Evolutionary conservation across 257 asterid species (phyloP), one percentile per base, ranked within the genome.

Genomic region (Fraxinus americana): DNA sequence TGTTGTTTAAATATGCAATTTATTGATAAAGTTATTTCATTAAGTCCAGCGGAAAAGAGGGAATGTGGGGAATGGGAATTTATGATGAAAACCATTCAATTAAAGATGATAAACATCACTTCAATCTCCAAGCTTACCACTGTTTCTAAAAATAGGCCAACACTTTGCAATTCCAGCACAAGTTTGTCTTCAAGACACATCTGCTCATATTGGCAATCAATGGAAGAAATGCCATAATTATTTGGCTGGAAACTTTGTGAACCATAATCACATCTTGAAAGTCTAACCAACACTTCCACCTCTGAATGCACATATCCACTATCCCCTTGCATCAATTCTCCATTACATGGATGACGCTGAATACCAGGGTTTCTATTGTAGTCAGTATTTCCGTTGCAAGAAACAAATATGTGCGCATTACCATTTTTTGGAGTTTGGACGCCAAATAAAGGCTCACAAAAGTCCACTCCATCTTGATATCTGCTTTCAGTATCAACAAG

Each of bases 131-230:
- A 82, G 82, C 96, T 87, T 92, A 96, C 99, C 94, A 92, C 92
- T 13, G 92, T 75, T 81, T 93, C 99, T 82, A 88, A 75, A 82
- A 83, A 77, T 27, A 96, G 85, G 78, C 91, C 99, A 71, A 96
- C 70, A 81, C 97, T 93, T 78, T 88, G 93, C 72, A 96, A 87
- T 86, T 96, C 99, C 74, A 87, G 82, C 76, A 93, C 72, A 82
- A 93, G 90, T 83, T 82, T 92, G 72, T 93, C 97, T 81, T 93
- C 96, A 77, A 90, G 75, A 74, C 82, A 36, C 94, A 91, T 85
- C 75, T 92, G 90, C 86, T 89, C 96, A 79, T 92, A 93, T 72
- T 88, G 94, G 82, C 86, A 83, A 77, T 87, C 92, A 79, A 73
- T 75, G 72, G 87, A 81, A 82, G 88, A 86, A 77, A 85, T 66